Percentiles rank a stretch among this genome's conserved stretches.
Evolutionary conservation across 164 flowering plant species (phyloP).

Genomic region (Stephania cephalantha): DNA sequence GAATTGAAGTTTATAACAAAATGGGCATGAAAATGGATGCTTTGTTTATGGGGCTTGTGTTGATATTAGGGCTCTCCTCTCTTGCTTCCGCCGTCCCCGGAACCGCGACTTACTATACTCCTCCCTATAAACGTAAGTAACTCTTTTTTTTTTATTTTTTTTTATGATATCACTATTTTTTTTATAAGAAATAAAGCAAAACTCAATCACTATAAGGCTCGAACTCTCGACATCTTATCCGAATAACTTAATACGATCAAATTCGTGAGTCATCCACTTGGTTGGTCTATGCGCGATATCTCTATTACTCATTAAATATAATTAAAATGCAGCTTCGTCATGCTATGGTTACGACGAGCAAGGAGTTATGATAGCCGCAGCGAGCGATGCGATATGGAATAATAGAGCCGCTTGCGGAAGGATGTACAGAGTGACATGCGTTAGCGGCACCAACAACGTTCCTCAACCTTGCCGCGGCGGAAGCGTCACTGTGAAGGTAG

Average conservation of each 20-base stretch:
- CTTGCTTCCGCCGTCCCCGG: conserved; percentile 17
- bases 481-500: background rate
- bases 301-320: too few relatives aligned
- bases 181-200: too few relatives aligned
- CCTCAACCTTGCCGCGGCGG: conserved; percentile 25
- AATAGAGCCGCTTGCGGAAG: conserved; percentile 31
- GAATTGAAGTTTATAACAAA: background rate
- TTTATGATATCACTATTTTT: too few relatives aligned
- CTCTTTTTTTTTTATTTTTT: too few relatives aligned
- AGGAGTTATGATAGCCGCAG: conserved; percentile 35
- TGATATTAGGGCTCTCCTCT: conserved; percentile 9
- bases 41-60: background rate
- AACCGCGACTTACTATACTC: conserved; percentile 29
- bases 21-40: conserved; percentile 5
- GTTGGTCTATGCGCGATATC: too few relatives aligned
- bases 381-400: conserved; percentile 19
- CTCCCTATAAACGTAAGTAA: conserved; percentile 27
- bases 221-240: too few relatives aligned
- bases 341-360: conserved; percentile 27
- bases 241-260: too few relatives aligned
- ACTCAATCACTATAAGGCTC: too few relatives aligned
- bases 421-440: conserved; percentile 26
- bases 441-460: conserved; percentile 17
- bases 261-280: too few relatives aligned
- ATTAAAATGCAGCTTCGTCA: conserved; percentile 23